Base-by-base conservation (phyloP, 2,329 filamentous ascomycete species). In the Aspergillus puulaauensis region DNA sequence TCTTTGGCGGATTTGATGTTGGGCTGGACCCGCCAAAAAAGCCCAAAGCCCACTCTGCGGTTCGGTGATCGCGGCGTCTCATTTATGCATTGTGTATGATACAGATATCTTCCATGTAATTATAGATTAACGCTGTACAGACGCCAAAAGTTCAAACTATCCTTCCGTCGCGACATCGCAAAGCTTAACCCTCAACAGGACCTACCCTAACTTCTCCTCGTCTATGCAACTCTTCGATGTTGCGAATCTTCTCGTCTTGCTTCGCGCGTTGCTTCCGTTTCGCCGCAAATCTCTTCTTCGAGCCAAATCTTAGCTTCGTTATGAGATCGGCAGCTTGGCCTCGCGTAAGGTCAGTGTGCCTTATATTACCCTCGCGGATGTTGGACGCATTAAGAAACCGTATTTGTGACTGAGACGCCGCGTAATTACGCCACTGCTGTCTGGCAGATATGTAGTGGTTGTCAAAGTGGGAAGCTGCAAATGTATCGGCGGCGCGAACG, bases 241-340 rank as follows among this genome's bases (percentile, higher is more conserved):
- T 39, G 19, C 51, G 40, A 15, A 58, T 58, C 46, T 49, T 58
- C 33, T 58, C 51, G 44, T 58, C 56, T 5, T 58, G 56, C 45
- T 58, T 58, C 17, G 51, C 51, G 11, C 56, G 56, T 23, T 54
- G 56, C 46, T 53, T 53, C 17, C 56, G 45, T 37, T 59, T 54
- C 76, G 78, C 67, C 82, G 80, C 57, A 83, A 91, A 77, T 77
- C 85, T 61, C 75, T 90, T 73, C 79, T 84, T 80, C 1, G 90
- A 91, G 0, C 93, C 93, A 70, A 95, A 90, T 72, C 89, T 93
- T 60, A 96, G 70, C 74, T 96, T 96, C 7, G 91, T 96, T 63
- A 98, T 96, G 89, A 96, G 93, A 71, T 97, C 93, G 4, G 83
- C 83, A 4, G 92, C 93, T 70, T 86, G 86, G 7, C 93, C 93